Evolutionary conservation across 306 rosid species (phyloP).

Genomic region (Pyrus pyrifolia): DNA sequence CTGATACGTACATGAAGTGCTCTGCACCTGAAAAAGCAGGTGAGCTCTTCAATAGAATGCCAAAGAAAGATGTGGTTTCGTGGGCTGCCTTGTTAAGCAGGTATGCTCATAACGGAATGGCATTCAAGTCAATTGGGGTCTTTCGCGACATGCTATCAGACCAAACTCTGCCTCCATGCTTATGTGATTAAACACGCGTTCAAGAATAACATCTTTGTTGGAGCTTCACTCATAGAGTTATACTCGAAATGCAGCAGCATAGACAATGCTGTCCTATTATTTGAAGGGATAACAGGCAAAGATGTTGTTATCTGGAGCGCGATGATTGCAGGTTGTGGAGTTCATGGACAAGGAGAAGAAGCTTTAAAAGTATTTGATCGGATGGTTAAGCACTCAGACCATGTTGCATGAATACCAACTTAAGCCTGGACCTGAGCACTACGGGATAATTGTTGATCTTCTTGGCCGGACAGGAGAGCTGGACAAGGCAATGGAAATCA

Average conservation of each 20-base stretch:
- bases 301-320: conserved; percentile 78
- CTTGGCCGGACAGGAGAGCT: conserved; percentile 76
- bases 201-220: conserved; percentile 36
- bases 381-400: conserved; percentile 41
- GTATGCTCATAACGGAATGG: conserved; percentile 59
- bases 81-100: conserved; percentile 71
- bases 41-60: conserved; percentile 51
- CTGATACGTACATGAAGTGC: conserved; percentile 76
- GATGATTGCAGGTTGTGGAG: conserved; percentile 70
- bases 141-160: conserved; percentile 16
- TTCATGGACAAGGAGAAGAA: conserved; percentile 59
- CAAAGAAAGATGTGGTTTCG: conserved; percentile 66
- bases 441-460: conserved; percentile 70
- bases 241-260: conserved; percentile 70
- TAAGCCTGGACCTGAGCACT: conserved; percentile 54
- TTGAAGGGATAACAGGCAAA: conserved; percentile 39
- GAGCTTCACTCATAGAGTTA: conserved; percentile 64
- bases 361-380: conserved; percentile 39
- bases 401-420: conserved; percentile 48
- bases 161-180: conserved; percentile 42
- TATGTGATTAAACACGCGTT: conserved; percentile 30
- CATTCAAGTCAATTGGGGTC: conserved; percentile 42
- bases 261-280: conserved; percentile 43
- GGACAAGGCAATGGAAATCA: conserved; percentile 51
- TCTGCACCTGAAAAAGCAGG: conserved; percentile 45